Base-by-base conservation (phyloP, 257 asterid species). In the Scutellaria minor region DNA sequence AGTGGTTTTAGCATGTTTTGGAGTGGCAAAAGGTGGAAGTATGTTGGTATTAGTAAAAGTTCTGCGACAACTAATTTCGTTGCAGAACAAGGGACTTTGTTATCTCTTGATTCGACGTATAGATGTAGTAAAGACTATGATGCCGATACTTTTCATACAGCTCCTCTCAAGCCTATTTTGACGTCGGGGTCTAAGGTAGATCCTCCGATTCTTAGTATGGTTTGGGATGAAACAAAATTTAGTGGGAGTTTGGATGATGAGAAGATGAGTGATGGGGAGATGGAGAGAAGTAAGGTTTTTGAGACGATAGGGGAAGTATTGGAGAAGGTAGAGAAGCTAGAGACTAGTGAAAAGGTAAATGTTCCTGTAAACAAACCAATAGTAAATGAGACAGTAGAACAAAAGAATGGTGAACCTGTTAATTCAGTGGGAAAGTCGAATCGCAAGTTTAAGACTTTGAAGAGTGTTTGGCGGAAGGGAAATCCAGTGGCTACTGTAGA, bases 401-500 rank as follows among this genome's bases (percentile, higher is more conserved):
- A 50, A 72, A 83, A 56, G 59, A 86, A 82, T 71, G 86, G 83
- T 44, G 78, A 48, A 72, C 80, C 75, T 6, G 71, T 70, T 79
- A 78, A 81, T 76, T 81, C 79, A 1, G 55, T 66, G 71, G 75
- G 75, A 37, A 75, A 54, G 55, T 64, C 84, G 50, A 80, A 74
- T 40, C 80, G 73, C 60, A 85, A 80, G 87, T 48, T 86, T 48
- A 91, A 83, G 85, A 82, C 93, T 60, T 18, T 79, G 71, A 95
- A 92, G 85, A 92, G 98, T 53, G 91, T 95, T 45, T 95, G 99
- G 99, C 83, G 96, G 62, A 95, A 89, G 80, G 98, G 98, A 66
- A 83, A 88, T 83, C 96, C 97, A 0, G 89, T 92, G 71, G 69
- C 95, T 39, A 13, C 74, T 75, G 84, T 87, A 31, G 84, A 82